Evolutionary conservation across 495 filamentous ascomycete genomes (phyloP), one percentile per base, ranked within the genome.

Genomic region (Penicillium cosmopolitanum): DNA sequence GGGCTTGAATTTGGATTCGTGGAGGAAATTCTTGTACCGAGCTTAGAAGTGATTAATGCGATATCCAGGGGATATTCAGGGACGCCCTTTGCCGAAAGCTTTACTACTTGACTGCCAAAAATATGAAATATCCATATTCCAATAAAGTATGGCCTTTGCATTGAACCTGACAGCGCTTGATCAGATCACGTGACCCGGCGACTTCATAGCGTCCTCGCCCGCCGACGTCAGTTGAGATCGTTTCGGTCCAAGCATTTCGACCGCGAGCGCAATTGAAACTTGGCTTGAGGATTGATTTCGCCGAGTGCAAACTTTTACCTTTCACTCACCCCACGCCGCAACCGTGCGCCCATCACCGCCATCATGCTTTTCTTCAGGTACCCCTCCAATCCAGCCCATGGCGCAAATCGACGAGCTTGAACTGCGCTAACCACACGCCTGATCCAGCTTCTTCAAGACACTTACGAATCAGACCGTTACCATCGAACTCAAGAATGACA

Each of bases 401-500:
- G 44, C 11, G 21, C 43, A 51, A 53, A 43, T 3, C 51, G 36
- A 47, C 53, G 11, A 3, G 12, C 13, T 21, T 44, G 21, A 23
- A 25, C 19, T 1, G 19, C 43, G 31, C 52, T 62, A 35, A 64
- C 13, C 5, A 7, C 10, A 4, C 2, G 42, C 0, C 4, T 21
- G 15, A 13, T 35, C 21, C 65, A 97, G 96, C 79, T 98, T 98
- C 85, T 98, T 98, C 87, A 98, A 98, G 77, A 98, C 95, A 56
- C 90, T 98, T 66, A 95, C 97, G 71, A 95, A 97, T 82, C 91
- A 97, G 72, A 88, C 94, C 79, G 85, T 91, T 54, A 98, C 92
- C 40, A 92, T 98, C 74, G 95, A 98, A 78, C 90, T 98, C 75
- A 98, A 98, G 80, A 98, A 98, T 75, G 95, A 98, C 77, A 94